Base-by-base conservation (phyloP, 345 rosid species). In the Theobroma cacao region DNA sequence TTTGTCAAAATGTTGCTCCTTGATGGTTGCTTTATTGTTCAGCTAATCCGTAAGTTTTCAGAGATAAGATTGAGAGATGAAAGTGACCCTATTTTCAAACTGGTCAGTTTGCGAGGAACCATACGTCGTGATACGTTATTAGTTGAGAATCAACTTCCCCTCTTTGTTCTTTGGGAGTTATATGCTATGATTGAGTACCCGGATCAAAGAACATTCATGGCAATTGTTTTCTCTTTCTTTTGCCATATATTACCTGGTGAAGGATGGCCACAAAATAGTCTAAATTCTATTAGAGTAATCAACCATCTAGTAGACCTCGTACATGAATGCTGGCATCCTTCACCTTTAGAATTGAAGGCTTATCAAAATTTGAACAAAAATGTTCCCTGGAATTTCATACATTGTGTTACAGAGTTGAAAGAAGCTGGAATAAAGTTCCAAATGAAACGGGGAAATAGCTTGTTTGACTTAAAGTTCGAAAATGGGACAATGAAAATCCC, bases 1-100 rank as follows among this genome's bases (percentile, higher is more conserved):
- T 79, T 83, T 18, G 38, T 74, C 9, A 48, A 79, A 63, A 83
- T 83, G 86, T 4, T 85, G 84, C 70, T 82, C 5, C 79, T 85
- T 66, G 86, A 82, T 56, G 79, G 80, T 0, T 81, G 74, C 64
- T 81, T 77, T 31, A 56, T 80, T 24, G 47, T 63, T 31, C 78
- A 78, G 78, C 18, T 76, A 2, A 28, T 81, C 56, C 60, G 58
- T 24, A 56, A 34, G 45, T 43, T 4, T 3, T 2, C 8, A 10
- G 7, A 1, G 13, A 15, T 7, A 20, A 13, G 4, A 10, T 1
- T 3, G 52, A 38, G 69, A n/a, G 17, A 24, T 28, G 78, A 79
- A 34, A 34, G 4, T 34, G 38, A 34, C 28, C 78, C 76, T 24
- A 18, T 61, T 33, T 55, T 43, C 1, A 28, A 1, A 1, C 8